Conservation (phyloP, 352 stramenopile genomes). For the Globisporangium echinulatum region DNA sequence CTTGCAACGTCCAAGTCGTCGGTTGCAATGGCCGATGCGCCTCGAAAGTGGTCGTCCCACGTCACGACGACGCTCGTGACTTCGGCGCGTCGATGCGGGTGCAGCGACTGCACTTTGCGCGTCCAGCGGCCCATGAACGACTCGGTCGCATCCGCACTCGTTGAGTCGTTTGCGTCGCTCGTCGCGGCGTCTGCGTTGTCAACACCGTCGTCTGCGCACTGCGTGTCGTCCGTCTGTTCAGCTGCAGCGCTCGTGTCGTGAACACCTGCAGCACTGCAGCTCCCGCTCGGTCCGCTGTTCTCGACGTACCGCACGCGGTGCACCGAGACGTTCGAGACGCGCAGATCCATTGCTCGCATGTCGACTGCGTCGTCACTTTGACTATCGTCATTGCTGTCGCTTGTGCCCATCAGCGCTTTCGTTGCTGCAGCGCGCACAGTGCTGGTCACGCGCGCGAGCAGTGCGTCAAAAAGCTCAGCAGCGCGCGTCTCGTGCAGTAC, state of each 20-base stretch:
- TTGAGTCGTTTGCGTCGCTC: neutral
- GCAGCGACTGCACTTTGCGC: slow-evolving; percentile 3
- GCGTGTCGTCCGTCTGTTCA: neutral
- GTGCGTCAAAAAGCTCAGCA: slow-evolving; percentile 1
- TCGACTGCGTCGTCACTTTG: slow-evolving; percentile 6
- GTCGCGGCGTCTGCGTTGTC: neutral
- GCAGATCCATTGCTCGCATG: slow-evolving; percentile 26
- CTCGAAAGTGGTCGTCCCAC: slow-evolving; percentile 55
- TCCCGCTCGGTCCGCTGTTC: slow-evolving; percentile 2
- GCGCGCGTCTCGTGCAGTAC: neutral
- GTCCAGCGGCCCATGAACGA: slow-evolving; percentile 11
- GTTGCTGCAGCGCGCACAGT: slow-evolving; percentile 7
- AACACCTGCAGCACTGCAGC: neutral
- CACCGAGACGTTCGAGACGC: slow-evolving; percentile 49
- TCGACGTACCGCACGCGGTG: slow-evolving; percentile 52
- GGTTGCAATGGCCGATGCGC: slow-evolving; percentile 1
- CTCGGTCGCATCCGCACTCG: slow-evolving; percentile 2
- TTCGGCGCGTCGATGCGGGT: slow-evolving; percentile 13
- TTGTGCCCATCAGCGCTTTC: slow-evolving; percentile 20
- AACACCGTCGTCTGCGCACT: slow-evolving; percentile 2
- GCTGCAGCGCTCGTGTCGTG: neutral
- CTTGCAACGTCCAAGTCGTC: neutral
- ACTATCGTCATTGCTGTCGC: slow-evolving; percentile 12
- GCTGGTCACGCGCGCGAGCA: slow-evolving; percentile 4
- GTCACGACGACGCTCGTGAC: slow-evolving; percentile 52